These are phyloP conservation scores for Gossypium sturtianum DNA, from an alignment of 345 rosid species.

Conservation along the genomic window DNA sequence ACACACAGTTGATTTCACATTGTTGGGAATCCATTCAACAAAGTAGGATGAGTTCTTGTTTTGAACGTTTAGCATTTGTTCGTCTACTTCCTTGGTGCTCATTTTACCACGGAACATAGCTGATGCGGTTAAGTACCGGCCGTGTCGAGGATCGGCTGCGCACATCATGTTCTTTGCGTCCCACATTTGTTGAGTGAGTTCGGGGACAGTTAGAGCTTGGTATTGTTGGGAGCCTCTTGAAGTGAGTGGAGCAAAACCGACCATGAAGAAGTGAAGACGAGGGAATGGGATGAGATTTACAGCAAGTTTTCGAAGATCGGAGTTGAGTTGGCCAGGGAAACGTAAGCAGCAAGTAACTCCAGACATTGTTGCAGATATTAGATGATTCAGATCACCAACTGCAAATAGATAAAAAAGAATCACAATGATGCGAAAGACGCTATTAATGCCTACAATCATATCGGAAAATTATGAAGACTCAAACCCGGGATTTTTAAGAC, in stretches of 20 bases:
- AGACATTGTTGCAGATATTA: slow-evolving; percentile 73
- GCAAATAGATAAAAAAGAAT: not conserved
- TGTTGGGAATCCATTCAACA: slow-evolving; percentile 68
- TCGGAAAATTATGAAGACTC: no score
- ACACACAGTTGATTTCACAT: slow-evolving; percentile 72
- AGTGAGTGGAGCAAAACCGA: slow-evolving; percentile 20
- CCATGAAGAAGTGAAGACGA: slow-evolving; percentile 77
- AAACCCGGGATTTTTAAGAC: no score
- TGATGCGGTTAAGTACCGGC: slow-evolving; percentile 59
- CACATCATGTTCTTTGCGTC: no score
- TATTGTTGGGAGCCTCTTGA: slow-evolving; percentile 60
- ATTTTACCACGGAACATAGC: slow-evolving; percentile 77
- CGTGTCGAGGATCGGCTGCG: no score
- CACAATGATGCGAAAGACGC: not conserved
- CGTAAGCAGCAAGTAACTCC: slow-evolving; percentile 69
- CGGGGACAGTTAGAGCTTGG: slow-evolving; percentile 26
- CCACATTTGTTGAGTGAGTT: no score
- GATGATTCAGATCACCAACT: slow-evolving; percentile 62
- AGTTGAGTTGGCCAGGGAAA: slow-evolving; percentile 66
- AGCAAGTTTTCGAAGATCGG: slow-evolving; percentile 63
- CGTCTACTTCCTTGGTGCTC: slow-evolving; percentile 75
- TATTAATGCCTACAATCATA: no score
- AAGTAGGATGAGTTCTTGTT: slow-evolving; percentile 66
- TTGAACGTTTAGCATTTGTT: slow-evolving; percentile 62
- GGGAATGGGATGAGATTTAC: slow-evolving; percentile 66